Evolutionary conservation across 768 basidiomycete species (phyloP).

Genomic region (Boletus insuetus): DNA sequence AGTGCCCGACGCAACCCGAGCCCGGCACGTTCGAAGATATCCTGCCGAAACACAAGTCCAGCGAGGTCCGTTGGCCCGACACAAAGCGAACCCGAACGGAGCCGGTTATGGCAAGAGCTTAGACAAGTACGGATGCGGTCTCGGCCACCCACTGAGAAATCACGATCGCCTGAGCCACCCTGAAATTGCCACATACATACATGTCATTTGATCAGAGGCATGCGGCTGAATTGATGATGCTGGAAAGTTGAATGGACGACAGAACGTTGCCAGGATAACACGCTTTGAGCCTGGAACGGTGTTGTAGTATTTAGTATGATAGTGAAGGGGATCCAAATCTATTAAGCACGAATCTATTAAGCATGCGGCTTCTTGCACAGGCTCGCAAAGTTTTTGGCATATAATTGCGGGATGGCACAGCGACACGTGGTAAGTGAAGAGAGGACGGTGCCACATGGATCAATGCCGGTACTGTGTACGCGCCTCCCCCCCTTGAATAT

Average conservation of each 20-base stretch:
- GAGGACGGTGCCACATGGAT: constrained; percentile 17
- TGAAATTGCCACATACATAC: constrained; percentile 25
- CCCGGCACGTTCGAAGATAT: constrained; percentile 34
- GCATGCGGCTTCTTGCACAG: constrained; percentile 15
- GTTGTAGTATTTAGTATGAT: constrained; percentile 16
- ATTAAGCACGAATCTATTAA: not conserved
- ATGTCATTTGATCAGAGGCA: constrained; percentile 7
- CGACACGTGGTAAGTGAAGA: constrained; percentile 16
- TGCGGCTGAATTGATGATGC: constrained; percentile 11
- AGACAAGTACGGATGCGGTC: constrained; percentile 48
- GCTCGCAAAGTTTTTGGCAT: constrained; percentile 11
- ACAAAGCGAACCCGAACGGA: constrained; percentile 39
- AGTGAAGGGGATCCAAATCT: constrained; percentile 15
- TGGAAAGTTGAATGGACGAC: constrained; percentile 7
- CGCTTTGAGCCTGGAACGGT: not conserved
- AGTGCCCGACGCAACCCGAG: constrained; percentile 39
- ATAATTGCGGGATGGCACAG: not conserved
- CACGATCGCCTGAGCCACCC: constrained; percentile 38
- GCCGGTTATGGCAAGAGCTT: constrained; percentile 55
- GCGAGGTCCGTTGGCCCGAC: constrained; percentile 26
- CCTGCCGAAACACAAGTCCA: constrained; percentile 30
- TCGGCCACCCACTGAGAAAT: constrained; percentile 43
- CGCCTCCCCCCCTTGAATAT: constrained; percentile 10
- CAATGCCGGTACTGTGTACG: constrained; percentile 19
- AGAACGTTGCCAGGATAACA: constrained; percentile 7